Percentiles rank a stretch among this genome's conserved stretches.
phyloP scores from a whole-genome alignment of 768 basidiomycete genomes.

The Peribolospora baueri region DNA sequence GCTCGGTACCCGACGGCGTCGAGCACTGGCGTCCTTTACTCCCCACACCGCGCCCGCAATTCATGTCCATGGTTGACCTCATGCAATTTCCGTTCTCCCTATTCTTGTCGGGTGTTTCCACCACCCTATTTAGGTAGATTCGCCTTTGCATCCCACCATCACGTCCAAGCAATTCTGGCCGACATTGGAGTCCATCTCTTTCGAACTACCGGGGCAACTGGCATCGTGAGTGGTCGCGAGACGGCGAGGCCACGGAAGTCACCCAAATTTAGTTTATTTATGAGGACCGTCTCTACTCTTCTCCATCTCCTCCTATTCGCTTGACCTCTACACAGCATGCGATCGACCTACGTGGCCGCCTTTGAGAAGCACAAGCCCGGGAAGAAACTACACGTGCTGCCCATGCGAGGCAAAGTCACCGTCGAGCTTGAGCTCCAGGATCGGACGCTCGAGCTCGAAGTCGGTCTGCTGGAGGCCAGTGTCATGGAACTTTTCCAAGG shows the following conservation, averaged over 20 bases:
- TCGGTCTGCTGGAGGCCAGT: slow-evolving; percentile 70
- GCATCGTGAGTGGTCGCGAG: slow-evolving; percentile 30
- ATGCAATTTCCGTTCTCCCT: not conserved
- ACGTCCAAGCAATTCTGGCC: slow-evolving; percentile 96
- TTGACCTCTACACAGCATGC: not conserved
- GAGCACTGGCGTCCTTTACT: not conserved
- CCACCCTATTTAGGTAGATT: too few species aligned
- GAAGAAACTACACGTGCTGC: slow-evolving; percentile 69
- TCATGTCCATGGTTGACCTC: not conserved
- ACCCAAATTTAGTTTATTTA: too few species aligned
- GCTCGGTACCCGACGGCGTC: not conserved
- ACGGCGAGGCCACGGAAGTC: too few species aligned
- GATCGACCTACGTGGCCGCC: slow-evolving; percentile 37
- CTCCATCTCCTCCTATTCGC: not conserved
- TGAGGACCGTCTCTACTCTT: not conserved
- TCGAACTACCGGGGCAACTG: slow-evolving; percentile 66
- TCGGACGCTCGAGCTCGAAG: slow-evolving; percentile 45
- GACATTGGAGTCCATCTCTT: slow-evolving; percentile 40
- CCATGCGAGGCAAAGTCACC: slow-evolving; percentile 62
- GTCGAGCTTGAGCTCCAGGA: slow-evolving; percentile 64
- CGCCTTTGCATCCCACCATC: slow-evolving; percentile 55
- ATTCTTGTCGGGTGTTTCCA: slow-evolving; percentile 24
- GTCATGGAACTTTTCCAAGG: slow-evolving; percentile 65
- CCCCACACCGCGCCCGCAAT: too few species aligned
- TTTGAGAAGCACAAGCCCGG: slow-evolving; percentile 74